Base-by-base conservation (phyloP, 176 grass and related monocot species). In the Typha latifolia region DNA sequence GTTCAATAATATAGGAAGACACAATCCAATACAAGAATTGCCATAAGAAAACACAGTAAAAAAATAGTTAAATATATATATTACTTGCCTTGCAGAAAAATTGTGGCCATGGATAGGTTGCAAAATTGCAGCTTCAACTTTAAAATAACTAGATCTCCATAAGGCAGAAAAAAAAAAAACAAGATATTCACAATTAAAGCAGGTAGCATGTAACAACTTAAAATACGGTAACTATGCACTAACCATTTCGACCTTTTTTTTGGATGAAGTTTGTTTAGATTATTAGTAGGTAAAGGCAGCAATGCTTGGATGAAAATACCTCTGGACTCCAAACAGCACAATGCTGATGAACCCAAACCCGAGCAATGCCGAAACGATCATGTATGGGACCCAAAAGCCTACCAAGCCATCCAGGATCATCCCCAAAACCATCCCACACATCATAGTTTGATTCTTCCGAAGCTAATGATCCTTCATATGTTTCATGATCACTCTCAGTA, bases 281-380 rank as follows among this genome's bases (percentile, higher is more conserved):
- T 19, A 55, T 20, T n/a, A 27, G 8, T 32, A 43, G 20, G 62
- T 6, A 65, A 11, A 64, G 49, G 0, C 15, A 51, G 4, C 23
- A 43, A 43, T 43, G 37, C 8, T 43, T 9, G 9, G 37, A 43
- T 43, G 37, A 9, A 10, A 43, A 61, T 32, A 99, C 94, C 89
- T 99, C 89, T 1, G 86, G 94, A 74, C 86, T 99, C 94, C 89
- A 93, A 78, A 99, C 89, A 3, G 94, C 94, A 65, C 94, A 99
- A 80, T 99, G 85, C 73, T 99, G 94, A 85, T 99, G 89, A 77
- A 99, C 94, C 89, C 94, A 93, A 64, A 99, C 80, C 68, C 89
- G 80, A 50, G 89, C 77, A 64, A 99, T 99, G 18, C 89, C 94
- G 62, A 85, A 87, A 12, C 79, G 89, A 61, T 99, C 94, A 18